A percentile compares a stretch with the other conserved stretches of the same genome.
Evolutionary conservation across 1,284 basidiomycete species (phyloP).

Genomic region (Meira nashicola): DNA sequence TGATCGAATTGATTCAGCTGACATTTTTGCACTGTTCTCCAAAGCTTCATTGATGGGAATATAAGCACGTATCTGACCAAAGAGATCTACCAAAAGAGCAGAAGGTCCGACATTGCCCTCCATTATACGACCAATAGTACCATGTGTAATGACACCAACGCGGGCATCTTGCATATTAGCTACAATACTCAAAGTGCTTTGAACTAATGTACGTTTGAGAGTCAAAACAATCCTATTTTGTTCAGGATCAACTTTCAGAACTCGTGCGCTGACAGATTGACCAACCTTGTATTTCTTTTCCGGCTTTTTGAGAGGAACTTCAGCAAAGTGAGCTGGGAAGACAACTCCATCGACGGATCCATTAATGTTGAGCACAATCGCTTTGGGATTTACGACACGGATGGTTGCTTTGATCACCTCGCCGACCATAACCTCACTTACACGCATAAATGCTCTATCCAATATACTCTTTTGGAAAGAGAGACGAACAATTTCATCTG

Average conservation of each 20-base stretch:
- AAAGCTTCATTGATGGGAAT: slow-evolving; percentile 58
- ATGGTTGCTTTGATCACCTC: slow-evolving; percentile 35
- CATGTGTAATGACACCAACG: slow-evolving; percentile 72
- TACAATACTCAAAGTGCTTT: slow-evolving; percentile 61
- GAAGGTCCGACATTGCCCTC: slow-evolving; percentile 19
- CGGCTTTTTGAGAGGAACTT: slow-evolving; percentile 68
- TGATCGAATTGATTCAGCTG: slow-evolving; percentile 53
- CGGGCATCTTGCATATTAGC: slow-evolving; percentile 66
- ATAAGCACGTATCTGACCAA: slow-evolving; percentile 78
- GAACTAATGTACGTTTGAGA: slow-evolving; percentile 84
- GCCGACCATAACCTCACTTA: slow-evolving; percentile 64
- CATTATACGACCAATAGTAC: slow-evolving; percentile 62
- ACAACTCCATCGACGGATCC: slow-evolving; percentile 70
- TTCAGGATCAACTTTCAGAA: slow-evolving; percentile 77
- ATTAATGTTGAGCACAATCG: slow-evolving; percentile 47
- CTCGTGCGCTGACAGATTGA: slow-evolving; percentile 75
- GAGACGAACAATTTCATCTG: slow-evolving; percentile 84
- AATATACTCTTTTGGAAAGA: slow-evolving; percentile 78
- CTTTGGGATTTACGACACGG: slow-evolving; percentile 17
- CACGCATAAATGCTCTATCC: slow-evolving; percentile 79
- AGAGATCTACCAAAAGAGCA: slow-evolving; percentile 55
- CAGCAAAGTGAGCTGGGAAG: slow-evolving; percentile 88
- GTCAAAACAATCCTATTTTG: slow-evolving; percentile 80
- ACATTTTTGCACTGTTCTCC: slow-evolving; percentile 57
- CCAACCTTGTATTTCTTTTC: slow-evolving; percentile 81